Base-by-base conservation (phyloP, 192 early-diverging fungal genomes). In the Globomyces pollinis-pini region DNA sequence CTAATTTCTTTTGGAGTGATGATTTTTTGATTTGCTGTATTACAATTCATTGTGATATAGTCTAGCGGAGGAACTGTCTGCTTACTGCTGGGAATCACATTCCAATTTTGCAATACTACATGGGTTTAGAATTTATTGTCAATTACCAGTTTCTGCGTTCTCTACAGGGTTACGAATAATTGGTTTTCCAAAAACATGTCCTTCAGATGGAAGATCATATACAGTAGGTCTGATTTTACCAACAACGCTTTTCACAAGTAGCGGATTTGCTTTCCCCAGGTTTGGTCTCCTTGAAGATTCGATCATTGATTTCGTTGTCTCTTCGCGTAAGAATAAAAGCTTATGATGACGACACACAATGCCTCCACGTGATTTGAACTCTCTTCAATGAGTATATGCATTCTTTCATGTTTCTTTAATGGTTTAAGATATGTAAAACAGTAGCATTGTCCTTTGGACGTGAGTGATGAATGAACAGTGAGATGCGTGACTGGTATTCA, bases 11-110 rank as follows among this genome's bases (percentile, higher is more conserved):
- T 68, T 24, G 80, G 70, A 18, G 54, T 57, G 21, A 68, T 64
- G 50, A 82, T 69, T 4, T 71, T 69, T 34, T 68, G 64, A 38
- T 72, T 72, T 18, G 71, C 68, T 24, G 70, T 64, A 53, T 68
- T 66, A 29, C 74, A 64, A 64, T 82, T 82, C 80, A 82, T 82
- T 26, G 80, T 68, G 49, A 82, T 66, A 69, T 81, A 81, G 59
- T 81, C 74, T 12, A 81, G 64, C 8, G 75, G 63, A 13, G 72
- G 66, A 2, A 62, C 57, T 5, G 63, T 58, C 34, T 75, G 50
- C 53, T 74, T 73, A 53, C 68, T 57, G 11, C 39, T 67, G 2
- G 70, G 59, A 29, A 68, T 67, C 30, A 73, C 68, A 38, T 78
- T 66, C 79, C 79, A 78, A 59, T 78, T 68, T n/a, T 75, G 71